phyloP scores from a whole-genome alignment of 192 early-diverging fungal species.

The Backusella sp. region DNA sequence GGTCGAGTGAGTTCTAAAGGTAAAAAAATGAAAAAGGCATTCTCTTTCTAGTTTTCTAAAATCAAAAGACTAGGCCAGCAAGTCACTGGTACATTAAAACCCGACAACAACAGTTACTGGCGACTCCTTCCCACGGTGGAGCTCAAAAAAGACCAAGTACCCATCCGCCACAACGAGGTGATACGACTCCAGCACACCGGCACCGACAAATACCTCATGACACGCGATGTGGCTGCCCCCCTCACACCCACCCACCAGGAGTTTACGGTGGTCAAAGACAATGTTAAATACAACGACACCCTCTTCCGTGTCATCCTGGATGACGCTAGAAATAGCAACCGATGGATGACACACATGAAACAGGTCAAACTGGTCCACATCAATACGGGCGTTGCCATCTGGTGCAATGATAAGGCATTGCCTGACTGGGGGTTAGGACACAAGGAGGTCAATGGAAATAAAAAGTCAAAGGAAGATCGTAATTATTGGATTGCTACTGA shows the following conservation, averaged over 20 bases:
- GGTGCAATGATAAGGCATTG: conserved; percentile 63
- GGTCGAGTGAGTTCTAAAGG: conserved; percentile 85
- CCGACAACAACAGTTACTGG: conserved; percentile 77
- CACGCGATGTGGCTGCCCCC: conserved; percentile 66
- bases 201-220: conserved; percentile 57
- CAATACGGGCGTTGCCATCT: conserved; percentile 76
- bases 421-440: conserved; percentile 91
- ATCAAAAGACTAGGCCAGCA: conserved; percentile 66
- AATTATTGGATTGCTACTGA: conserved; percentile 82
- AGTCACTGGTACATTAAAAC: conserved; percentile 81
- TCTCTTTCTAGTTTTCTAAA: conserved; percentile 9
- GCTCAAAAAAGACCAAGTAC: conserved; percentile 21
- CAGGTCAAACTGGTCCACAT: conserved; percentile 75
- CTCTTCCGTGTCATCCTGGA: conserved; percentile 62
- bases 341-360: conserved; percentile 58
- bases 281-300: conserved; percentile 55
- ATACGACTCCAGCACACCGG: conserved; percentile 71
- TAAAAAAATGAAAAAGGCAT: not conserved
- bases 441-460: conserved; percentile 93
- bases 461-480: conserved; percentile 67
- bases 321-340: conserved; percentile 44
- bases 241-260: conserved; percentile 63
- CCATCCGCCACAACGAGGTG: conserved; percentile 71
- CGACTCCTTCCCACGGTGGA: conserved; percentile 42
- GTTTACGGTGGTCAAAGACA: conserved; percentile 59